Conservation (phyloP, 768 basidiomycete genomes). For the Lactarius deliciosus region DNA sequence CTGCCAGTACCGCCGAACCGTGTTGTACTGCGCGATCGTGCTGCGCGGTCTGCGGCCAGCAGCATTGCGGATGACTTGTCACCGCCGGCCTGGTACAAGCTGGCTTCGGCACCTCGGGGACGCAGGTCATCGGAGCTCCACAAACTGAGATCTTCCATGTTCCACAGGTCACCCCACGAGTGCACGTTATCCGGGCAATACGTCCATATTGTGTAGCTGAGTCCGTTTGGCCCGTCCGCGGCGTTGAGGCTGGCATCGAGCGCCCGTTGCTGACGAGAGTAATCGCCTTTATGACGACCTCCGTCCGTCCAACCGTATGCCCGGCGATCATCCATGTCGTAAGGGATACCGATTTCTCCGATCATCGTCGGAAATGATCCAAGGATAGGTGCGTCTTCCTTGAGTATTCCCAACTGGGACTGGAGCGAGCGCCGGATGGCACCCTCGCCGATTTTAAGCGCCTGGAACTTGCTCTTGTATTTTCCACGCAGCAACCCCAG, state of each 20-base stretch:
- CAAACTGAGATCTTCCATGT: slow-evolving; percentile 90
- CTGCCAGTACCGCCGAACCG: background rate
- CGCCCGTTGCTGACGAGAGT: slow-evolving; percentile 73
- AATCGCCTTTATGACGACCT: slow-evolving; percentile 73
- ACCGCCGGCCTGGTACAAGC: slow-evolving; percentile 33
- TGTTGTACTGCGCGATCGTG: slow-evolving; percentile 17
- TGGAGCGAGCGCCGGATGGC: slow-evolving; percentile 81
- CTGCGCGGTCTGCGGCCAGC: slow-evolving; percentile 35
- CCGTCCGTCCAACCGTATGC: slow-evolving; percentile 78
- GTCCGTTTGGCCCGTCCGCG: slow-evolving; percentile 68
- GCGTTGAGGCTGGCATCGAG: slow-evolving; percentile 81
- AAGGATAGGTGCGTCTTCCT: slow-evolving; percentile 67
- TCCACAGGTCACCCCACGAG: slow-evolving; percentile 95
- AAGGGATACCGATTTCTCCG: slow-evolving; percentile 94
- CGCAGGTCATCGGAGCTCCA: slow-evolving; percentile 77
- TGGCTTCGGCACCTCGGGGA: slow-evolving; percentile 30
- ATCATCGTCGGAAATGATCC: slow-evolving; percentile 84
- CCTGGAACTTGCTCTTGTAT: slow-evolving; percentile 63
- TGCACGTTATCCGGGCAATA: slow-evolving; percentile 83
- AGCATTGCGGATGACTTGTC: slow-evolving; percentile 45
- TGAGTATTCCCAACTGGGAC: slow-evolving; percentile 78
- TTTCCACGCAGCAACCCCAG: slow-evolving; percentile 87
- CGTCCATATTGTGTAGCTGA: slow-evolving; percentile 87
- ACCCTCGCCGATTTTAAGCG: slow-evolving; percentile 76
- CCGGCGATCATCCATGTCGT: slow-evolving; percentile 87